phyloP scores from a whole-genome alignment of 2,329 filamentous ascomycete species.

The Trichoderma guizhouense region DNA sequence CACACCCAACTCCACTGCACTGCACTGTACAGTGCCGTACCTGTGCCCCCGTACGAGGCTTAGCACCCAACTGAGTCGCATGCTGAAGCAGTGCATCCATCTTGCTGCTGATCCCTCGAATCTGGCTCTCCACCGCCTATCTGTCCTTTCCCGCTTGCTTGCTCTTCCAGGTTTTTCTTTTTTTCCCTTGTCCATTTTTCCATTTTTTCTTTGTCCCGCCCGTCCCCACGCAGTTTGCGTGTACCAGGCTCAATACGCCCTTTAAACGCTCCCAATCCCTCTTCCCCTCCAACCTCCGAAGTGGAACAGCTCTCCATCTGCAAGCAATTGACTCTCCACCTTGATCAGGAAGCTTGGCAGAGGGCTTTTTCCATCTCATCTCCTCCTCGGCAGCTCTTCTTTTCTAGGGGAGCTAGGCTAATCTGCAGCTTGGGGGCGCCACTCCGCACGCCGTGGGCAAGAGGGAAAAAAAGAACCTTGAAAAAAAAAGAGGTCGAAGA shows the following conservation, averaged over 20 bases:
- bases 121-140: slow-evolving; percentile 7
- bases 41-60: neutral
- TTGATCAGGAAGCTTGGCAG: neutral
- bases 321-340: neutral
- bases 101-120: neutral
- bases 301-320: neutral
- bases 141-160: slow-evolving; percentile 7
- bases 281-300: neutral
- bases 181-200: neutral
- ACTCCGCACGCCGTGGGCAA: neutral
- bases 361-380: neutral
- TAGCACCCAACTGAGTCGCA: neutral
- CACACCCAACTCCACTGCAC: neutral
- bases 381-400: neutral
- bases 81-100: neutral
- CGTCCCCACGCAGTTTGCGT: neutral
- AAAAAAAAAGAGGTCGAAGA: slow-evolving; percentile 1
- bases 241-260: neutral
- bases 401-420: neutral
- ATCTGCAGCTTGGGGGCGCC: slow-evolving; percentile 5
- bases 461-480: neutral
- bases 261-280: neutral
- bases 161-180: neutral
- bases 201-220: neutral
- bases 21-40: neutral